These are phyloP conservation scores for Harringtonia aguacate DNA, from an alignment of 2,329 filamentous ascomycete species.

Conservation along the genomic window DNA sequence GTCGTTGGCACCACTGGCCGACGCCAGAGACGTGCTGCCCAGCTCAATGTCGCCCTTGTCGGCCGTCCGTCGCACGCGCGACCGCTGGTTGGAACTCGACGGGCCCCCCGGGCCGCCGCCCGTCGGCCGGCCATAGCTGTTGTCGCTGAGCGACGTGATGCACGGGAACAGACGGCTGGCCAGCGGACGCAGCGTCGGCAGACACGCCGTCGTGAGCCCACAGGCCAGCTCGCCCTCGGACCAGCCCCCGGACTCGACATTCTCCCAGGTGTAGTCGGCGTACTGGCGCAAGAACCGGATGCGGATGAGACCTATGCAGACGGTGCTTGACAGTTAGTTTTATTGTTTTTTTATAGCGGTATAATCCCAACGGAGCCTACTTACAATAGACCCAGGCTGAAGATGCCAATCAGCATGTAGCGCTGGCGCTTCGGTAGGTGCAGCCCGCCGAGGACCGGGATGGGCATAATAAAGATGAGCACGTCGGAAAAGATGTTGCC, in stretches of 20 bases:
- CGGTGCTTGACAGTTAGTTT: conserved; percentile 14
- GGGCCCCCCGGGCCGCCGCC: background rate
- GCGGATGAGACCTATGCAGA: conserved; percentile 26
- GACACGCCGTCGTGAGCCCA: conserved; percentile 24
- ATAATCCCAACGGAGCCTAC: background rate
- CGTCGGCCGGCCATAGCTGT: background rate
- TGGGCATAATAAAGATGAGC: conserved; percentile 23
- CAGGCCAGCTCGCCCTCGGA: conserved; percentile 24
- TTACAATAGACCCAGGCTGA: conserved; percentile 25
- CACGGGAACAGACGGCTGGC: conserved; percentile 6
- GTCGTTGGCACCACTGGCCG: background rate
- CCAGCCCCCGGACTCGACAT: conserved; percentile 24
- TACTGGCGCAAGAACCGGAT: conserved; percentile 23
- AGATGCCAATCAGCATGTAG: conserved; percentile 21
- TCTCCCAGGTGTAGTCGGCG: conserved; percentile 25
- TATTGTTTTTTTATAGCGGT: too few relatives aligned
- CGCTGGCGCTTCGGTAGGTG: conserved; percentile 16
- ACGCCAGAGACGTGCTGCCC: background rate
- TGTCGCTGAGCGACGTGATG: background rate
- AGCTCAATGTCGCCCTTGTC: background rate
- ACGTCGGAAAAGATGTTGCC: conserved; percentile 27
- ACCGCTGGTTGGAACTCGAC: background rate
- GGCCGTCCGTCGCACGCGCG: background rate
- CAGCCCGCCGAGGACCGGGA: conserved; percentile 19
- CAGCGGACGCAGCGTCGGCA: conserved; percentile 23